A percentile compares a stretch with the other conserved stretches of the same genome.
Conservation (phyloP, 805 yeast species). For the Candida suzukii region DNA sequence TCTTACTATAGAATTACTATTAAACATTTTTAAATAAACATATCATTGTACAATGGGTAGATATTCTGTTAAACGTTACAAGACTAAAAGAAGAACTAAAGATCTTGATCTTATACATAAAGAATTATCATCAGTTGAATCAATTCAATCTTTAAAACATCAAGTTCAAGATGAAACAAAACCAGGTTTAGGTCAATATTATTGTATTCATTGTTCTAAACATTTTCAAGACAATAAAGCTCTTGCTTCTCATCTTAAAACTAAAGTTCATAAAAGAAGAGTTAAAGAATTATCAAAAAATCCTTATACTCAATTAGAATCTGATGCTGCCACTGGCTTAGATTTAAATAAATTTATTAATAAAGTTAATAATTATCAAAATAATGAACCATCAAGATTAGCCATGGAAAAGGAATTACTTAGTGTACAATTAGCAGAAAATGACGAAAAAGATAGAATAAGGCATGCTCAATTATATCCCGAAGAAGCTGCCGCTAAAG, state of each 20-base stretch:
- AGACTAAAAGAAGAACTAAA: conserved; percentile 81
- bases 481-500: conserved; percentile 1
- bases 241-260: conserved; percentile 61
- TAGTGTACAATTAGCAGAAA: conserved; percentile 20
- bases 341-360: conserved; percentile 61
- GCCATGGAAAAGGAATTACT: conserved; percentile 32
- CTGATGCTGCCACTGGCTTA: conserved; percentile 85
- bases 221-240: conserved; percentile 78
- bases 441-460: conserved; percentile 24
- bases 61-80: conserved; percentile 78
- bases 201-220: conserved; percentile 90
- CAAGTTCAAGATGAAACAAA: conserved; percentile 85
- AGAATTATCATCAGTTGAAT: conserved; percentile 60
- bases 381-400: conserved; percentile 39
- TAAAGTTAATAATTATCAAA: conserved; percentile 52
- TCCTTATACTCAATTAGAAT: conserved; percentile 84
- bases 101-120: conserved; percentile 78
- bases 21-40: neutral
- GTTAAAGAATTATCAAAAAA: conserved; percentile 66
- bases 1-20: no score
- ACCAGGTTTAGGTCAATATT: conserved; percentile 93
- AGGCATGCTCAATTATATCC: conserved; percentile 21
- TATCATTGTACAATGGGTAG: conserved; percentile 59
- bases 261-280: conserved; percentile 82
- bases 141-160: conserved; percentile 60